Percentiles rank a stretch among this genome's conserved stretches.
Conservation (phyloP, 2,329 filamentous ascomycete genomes). For the Polytolypa hystricis region DNA sequence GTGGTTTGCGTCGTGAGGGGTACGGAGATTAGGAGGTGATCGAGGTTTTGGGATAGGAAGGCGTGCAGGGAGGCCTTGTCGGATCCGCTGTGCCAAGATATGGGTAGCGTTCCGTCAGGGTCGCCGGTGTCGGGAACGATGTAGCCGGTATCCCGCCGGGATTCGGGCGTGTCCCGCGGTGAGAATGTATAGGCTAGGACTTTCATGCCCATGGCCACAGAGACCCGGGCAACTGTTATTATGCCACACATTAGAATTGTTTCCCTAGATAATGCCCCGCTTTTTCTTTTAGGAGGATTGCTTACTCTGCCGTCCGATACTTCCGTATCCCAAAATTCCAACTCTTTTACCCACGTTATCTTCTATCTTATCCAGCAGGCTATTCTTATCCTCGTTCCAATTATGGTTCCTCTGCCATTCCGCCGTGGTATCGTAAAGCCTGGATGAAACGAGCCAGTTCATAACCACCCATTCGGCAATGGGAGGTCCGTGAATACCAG, state of each 20-base stretch:
- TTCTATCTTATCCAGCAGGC: constrained; percentile 26
- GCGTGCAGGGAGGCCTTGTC: constrained; percentile 40
- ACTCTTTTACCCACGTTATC: constrained; percentile 49
- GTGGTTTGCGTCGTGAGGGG: constrained; percentile 47
- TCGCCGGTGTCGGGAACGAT: constrained; percentile 57
- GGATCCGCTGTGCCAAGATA: constrained; percentile 46
- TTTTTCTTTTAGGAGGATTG: too few relatives aligned
- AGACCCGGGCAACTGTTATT: constrained; percentile 42
- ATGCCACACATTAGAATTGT: not conserved
- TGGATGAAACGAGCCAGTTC: constrained; percentile 48
- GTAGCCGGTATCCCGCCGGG: constrained; percentile 53
- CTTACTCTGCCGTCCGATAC: constrained; percentile 49
- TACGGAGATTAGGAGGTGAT: constrained; percentile 46
- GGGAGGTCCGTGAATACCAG: constrained; percentile 50
- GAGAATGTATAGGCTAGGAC: constrained; percentile 32
- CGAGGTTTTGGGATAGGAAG: constrained; percentile 46
- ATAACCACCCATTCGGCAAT: constrained; percentile 58
- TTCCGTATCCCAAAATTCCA: constrained; percentile 52
- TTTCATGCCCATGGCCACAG: constrained; percentile 56
- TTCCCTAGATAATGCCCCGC: too few relatives aligned
- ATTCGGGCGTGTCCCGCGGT: constrained; percentile 55
- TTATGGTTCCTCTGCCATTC: constrained; percentile 46
- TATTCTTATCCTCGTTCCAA: constrained; percentile 35
- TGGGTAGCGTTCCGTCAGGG: constrained; percentile 43
- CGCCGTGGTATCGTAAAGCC: constrained; percentile 43